Base-by-base conservation (phyloP, 1,139 yeast genomes). In the Suhomyces bokatorum region DNA sequence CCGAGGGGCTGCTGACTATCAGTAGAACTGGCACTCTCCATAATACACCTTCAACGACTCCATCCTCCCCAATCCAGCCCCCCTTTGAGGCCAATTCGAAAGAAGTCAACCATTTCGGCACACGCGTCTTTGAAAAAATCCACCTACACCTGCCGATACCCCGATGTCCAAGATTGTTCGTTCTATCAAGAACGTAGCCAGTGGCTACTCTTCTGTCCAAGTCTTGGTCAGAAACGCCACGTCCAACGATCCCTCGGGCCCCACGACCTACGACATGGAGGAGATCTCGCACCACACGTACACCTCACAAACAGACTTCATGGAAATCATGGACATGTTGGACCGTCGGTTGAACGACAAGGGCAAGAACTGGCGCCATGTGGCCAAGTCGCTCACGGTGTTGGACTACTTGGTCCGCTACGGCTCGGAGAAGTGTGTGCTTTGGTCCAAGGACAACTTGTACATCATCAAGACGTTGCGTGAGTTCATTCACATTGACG, bases 321-420 rank as follows among this genome's bases (percentile, higher is more conserved):
- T 89, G 59, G 97, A 91, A 59, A 82, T 93, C 39, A 87, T 93
- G 96, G 98, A 93, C 61, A 90, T 95, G 89, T 68, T 93, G 43
- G 99, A 91, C 67, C 83, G 91, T 56, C 79, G 99, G 53, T 74
- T 95, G 56, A 93, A 93, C 61, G 99, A 93, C 62, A 91, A 91
- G 72, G 99, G 99, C 48, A 93, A 91, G 65, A 88, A 93, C 68
- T 93, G 99, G 99, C 81, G 97, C 54, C 99, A 93, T 66, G 93
- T 93, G 37, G 93, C 95, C 53, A 95, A 93, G 66, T 82, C 95
- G 2, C 75, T 93, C 55, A 87, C 96, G 1, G 86, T 93, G 12
- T 75, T 93, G 58, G 98, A 93, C 60, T 93, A 85, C 65, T 75
- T 93, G 53, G 90, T 93, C 22, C 81, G 95, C 55, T 80, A 77